Conservation (phyloP, 306 rosid species). For the Ochetophila trinervis region DNA sequence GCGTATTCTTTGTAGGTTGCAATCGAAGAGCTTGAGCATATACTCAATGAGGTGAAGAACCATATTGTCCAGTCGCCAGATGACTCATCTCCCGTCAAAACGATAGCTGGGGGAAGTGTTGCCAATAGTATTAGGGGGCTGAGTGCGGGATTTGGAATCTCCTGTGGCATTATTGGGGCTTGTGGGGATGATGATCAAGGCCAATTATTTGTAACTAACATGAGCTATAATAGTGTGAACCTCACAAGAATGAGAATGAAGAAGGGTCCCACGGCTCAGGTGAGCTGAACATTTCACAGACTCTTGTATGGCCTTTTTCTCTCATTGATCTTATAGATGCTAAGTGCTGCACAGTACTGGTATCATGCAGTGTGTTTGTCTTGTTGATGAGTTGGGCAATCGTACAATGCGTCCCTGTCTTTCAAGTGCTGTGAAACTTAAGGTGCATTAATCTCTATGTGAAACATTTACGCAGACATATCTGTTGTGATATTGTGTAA, state of each 20-base stretch:
- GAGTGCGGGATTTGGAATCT: conserved; percentile 63
- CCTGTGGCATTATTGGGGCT: conserved; percentile 81
- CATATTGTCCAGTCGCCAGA: conserved; percentile 33
- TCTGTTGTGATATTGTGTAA: conserved; percentile 3
- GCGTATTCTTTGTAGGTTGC: conserved; percentile 48
- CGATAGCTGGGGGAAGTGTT: conserved; percentile 91
- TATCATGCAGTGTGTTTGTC: conserved; percentile 80
- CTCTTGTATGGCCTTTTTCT: neutral
- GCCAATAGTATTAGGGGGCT: conserved; percentile 88
- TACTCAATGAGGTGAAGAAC: conserved; percentile 48
- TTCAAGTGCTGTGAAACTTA: conserved; percentile 79
- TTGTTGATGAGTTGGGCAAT: conserved; percentile 77
- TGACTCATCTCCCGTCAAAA: conserved; percentile 41
- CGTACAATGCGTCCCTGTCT: conserved; percentile 98
- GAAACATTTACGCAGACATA: neutral
- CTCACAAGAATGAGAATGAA: conserved; percentile 70
- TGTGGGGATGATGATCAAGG: conserved; percentile 86
- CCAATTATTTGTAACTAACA: conserved; percentile 62
- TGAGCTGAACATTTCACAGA: conserved; percentile 25
- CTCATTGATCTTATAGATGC: neutral
- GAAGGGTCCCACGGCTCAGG: conserved; percentile 89
- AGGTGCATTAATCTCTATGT: conserved; percentile 43
- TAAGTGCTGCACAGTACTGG: conserved; percentile 20
- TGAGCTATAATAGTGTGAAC: conserved; percentile 63
- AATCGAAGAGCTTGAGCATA: conserved; percentile 60